These are phyloP conservation scores for Aspergillus oerlinghausenensis DNA, from an alignment of 2,329 filamentous ascomycete species.

Conservation along the genomic window DNA sequence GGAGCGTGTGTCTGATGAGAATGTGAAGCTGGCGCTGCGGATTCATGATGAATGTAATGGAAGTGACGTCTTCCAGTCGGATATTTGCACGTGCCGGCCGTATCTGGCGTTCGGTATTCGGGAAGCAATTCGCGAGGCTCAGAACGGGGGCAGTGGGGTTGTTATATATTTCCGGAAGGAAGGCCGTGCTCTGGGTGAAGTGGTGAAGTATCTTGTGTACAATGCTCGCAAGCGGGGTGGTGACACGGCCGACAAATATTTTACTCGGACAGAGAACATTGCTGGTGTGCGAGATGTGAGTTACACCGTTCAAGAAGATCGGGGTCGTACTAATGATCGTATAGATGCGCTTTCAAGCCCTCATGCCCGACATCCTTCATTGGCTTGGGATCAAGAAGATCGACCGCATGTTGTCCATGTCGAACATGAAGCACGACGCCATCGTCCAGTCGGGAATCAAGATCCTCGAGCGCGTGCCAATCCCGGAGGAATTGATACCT, in stretches of 20 bases:
- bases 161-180: constrained; percentile 99
- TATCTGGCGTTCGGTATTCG: constrained; percentile 97
- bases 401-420: constrained; percentile 97
- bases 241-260: constrained; percentile 57
- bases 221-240: constrained; percentile 45
- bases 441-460: constrained; percentile 55
- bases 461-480: constrained; percentile 83
- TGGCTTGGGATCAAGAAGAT: constrained; percentile 99
- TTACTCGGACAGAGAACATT: constrained; percentile 96
- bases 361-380: constrained; percentile 97
- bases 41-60: constrained; percentile 92
- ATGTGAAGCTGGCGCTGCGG: constrained; percentile 72
- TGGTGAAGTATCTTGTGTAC: constrained; percentile 78
- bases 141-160: constrained; percentile 86
- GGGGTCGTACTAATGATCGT: constrained; percentile 8
- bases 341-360: constrained; percentile 92
- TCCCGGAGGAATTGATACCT: constrained; percentile 90
- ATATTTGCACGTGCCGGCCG: constrained; percentile 90
- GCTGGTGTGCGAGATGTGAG: constrained; percentile 77
- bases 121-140: constrained; percentile 94
- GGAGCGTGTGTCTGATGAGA: constrained; percentile 86
- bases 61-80: constrained; percentile 93
- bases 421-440: constrained; percentile 61
- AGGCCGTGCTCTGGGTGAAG: constrained; percentile 87
- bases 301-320: not conserved